These are phyloP conservation scores for Arctostaphylos glauca DNA, from an alignment of 148 eudicot species.

Conservation along the genomic window DNA sequence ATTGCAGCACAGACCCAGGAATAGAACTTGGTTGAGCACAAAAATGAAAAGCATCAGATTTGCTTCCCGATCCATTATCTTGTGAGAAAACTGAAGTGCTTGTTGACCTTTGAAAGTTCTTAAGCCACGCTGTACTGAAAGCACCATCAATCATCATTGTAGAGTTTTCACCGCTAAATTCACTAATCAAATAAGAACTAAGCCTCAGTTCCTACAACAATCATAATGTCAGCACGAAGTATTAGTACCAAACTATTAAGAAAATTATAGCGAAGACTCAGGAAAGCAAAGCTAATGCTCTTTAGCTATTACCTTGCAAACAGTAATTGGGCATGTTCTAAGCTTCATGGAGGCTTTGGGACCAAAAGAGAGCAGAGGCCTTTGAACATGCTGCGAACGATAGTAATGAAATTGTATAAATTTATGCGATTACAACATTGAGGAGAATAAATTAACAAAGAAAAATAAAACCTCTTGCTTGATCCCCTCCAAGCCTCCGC, in stretches of 20 bases:
- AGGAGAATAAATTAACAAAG: background rate
- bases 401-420: constrained; percentile 13
- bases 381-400: constrained; percentile 89
- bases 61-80: constrained; percentile 44
- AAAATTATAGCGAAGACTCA: background rate
- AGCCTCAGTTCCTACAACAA: constrained; percentile 65
- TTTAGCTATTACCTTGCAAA: constrained; percentile 60
- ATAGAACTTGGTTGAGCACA: constrained; percentile 75
- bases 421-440: background rate
- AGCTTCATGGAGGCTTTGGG: constrained; percentile 86
- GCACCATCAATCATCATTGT: constrained; percentile 63
- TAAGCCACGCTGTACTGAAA: constrained; percentile 79
- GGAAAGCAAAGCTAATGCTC: background rate
- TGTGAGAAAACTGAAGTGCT: constrained; percentile 45
- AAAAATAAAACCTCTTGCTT: background rate
- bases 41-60: constrained; percentile 41
- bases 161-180: constrained; percentile 56
- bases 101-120: constrained; percentile 53
- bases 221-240: constrained; percentile 16
- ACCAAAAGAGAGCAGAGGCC: constrained; percentile 90
- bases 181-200: constrained; percentile 68
- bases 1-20: constrained; percentile 66
- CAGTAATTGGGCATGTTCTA: constrained; percentile 70
- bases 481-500: background rate
- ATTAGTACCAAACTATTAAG: background rate